phyloP scores from a whole-genome alignment of 495 filamentous ascomycete genomes.

The Penicillium argentinense region DNA sequence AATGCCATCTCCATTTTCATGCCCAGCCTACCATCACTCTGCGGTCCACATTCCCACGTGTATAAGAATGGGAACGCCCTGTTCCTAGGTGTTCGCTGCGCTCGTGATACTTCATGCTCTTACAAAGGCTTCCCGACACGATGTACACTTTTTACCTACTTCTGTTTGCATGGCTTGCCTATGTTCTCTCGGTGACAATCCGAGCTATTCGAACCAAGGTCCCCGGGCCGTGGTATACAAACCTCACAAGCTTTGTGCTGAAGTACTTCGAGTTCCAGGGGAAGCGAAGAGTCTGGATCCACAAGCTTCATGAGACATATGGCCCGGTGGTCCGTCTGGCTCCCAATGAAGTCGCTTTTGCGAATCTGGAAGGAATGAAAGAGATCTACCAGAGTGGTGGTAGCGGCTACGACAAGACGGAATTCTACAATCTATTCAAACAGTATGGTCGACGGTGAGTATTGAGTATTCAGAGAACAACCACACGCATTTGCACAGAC shows the following conservation, averaged over 20 bases:
- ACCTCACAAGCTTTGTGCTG: not conserved
- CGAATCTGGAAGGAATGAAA: constrained; percentile 4
- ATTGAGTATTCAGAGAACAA: too few relatives aligned
- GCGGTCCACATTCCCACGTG: not conserved
- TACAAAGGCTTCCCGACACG: too few relatives aligned
- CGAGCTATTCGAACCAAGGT: not conserved
- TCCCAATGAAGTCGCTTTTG: constrained; percentile 8
- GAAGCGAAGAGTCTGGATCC: not conserved
- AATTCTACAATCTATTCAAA: not conserved
- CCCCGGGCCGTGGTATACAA: constrained; percentile 1
- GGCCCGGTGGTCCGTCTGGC: constrained; percentile 8
- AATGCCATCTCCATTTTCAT: not conserved
- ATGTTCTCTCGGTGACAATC: not conserved
- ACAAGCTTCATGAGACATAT: constrained; percentile 3
- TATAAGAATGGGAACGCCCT: too few relatives aligned
- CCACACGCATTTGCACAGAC: too few relatives aligned
- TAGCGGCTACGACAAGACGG: constrained; percentile 1
- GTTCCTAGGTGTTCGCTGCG: too few relatives aligned
- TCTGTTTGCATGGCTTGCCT: not conserved
- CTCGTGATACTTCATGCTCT: too few relatives aligned
- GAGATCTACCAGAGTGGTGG: constrained; percentile 5
- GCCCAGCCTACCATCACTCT: too few relatives aligned
- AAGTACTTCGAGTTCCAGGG: constrained; percentile 1
- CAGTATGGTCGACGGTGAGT: not conserved
- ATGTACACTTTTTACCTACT: not conserved